Evolutionary conservation across 2,329 filamentous ascomycete genomes (phyloP).

Genomic region (Volutella citrinella): DNA sequence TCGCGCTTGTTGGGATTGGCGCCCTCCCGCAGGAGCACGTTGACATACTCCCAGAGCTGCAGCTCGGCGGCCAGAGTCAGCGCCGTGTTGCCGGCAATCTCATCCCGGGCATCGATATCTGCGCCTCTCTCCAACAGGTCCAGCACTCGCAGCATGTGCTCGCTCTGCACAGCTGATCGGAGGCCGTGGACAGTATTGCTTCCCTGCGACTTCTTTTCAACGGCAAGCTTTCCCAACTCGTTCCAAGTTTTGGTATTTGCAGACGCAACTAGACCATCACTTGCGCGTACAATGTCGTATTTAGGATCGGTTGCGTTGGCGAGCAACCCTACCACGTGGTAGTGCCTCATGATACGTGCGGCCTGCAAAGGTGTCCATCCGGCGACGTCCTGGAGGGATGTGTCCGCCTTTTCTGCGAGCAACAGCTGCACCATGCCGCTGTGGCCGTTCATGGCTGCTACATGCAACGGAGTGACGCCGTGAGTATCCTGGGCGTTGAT

Average conservation of each 20-base stretch:
- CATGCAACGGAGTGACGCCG: slow-evolving; percentile 9
- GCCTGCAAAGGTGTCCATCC: slow-evolving; percentile 12
- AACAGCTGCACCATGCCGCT: slow-evolving; percentile 2
- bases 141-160: slow-evolving; percentile 6
- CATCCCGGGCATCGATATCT: slow-evolving; percentile 10
- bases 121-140: slow-evolving; percentile 7
- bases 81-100: slow-evolving; percentile 8
- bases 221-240: slow-evolving; percentile 13
- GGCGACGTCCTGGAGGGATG: slow-evolving; percentile 5
- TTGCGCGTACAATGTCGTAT: not conserved
- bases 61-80: slow-evolving; percentile 10
- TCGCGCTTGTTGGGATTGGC: slow-evolving; percentile 8
- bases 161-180: slow-evolving; percentile 14
- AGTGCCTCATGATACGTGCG: slow-evolving; percentile 5
- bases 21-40: slow-evolving; percentile 10
- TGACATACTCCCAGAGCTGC: slow-evolving; percentile 3
- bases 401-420: slow-evolving; percentile 2
- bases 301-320: slow-evolving; percentile 3
- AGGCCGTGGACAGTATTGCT: slow-evolving; percentile 12
- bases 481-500: slow-evolving; percentile 2
- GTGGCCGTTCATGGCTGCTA: slow-evolving; percentile 9
- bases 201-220: slow-evolving; percentile 11
- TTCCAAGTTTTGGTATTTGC: slow-evolving; percentile 7
- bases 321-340: no score
- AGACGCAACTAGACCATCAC: slow-evolving; percentile 3